These are phyloP conservation scores for Calonectria pseudoturangicola DNA, from an alignment of 2,329 filamentous ascomycete genomes.

Conservation along the genomic window DNA sequence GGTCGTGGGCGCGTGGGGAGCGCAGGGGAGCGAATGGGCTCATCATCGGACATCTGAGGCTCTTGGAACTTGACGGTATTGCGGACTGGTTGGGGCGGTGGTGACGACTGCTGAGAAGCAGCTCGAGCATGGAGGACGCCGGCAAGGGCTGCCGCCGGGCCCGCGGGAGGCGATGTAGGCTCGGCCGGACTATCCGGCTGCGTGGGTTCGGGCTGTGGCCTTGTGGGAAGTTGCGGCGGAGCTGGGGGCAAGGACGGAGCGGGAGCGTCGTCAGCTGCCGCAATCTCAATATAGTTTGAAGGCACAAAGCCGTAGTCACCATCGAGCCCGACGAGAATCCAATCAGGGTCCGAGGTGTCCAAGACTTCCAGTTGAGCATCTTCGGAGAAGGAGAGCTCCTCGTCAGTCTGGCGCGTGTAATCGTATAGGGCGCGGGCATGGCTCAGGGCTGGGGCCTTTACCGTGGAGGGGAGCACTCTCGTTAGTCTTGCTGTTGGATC, in stretches of 20 bases:
- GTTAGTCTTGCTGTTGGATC: conserved; percentile 24
- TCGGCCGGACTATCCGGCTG: conserved; percentile 59
- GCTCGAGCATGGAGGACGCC: conserved; percentile 71
- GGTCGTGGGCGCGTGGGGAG: conserved; percentile 62
- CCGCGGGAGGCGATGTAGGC: conserved; percentile 56
- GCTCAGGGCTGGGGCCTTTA: conserved; percentile 78
- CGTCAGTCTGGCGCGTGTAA: conserved; percentile 96
- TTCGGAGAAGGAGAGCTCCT: conserved; percentile 96
- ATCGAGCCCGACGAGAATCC: conserved; percentile 92
- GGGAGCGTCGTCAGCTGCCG: conserved; percentile 67
- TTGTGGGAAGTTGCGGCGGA: conserved; percentile 66
- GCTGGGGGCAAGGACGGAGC: conserved; percentile 59
- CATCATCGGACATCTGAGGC: conserved; percentile 55
- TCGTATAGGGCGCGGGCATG: conserved; percentile 97
- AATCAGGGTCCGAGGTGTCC: conserved; percentile 94
- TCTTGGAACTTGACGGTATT: conserved; percentile 53
- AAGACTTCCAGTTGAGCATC: conserved; percentile 89
- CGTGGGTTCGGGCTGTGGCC: conserved; percentile 60
- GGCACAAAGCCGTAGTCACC: conserved; percentile 95
- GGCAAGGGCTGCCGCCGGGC: conserved; percentile 73
- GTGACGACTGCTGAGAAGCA: conserved; percentile 56
- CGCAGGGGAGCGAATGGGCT: conserved; percentile 59
- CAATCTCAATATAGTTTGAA: conserved; percentile 93
- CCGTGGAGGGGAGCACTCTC: conserved; percentile 37
- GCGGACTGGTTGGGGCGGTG: conserved; percentile 54